These are phyloP conservation scores for Colletotrichum sp. DNA, from an alignment of 2,329 filamentous ascomycete species.

Conservation along the genomic window DNA sequence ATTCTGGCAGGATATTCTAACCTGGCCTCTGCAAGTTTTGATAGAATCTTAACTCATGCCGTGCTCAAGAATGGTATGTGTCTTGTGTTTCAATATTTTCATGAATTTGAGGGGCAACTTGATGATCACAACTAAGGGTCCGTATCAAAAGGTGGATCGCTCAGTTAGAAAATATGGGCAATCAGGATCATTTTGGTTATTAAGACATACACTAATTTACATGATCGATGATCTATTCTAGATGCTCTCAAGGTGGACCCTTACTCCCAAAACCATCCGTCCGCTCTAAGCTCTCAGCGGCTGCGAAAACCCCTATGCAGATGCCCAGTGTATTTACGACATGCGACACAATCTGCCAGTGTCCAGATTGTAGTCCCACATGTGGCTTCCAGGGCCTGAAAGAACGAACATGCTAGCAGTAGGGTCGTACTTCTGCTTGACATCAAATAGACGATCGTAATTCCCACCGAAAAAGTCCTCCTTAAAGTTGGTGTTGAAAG, in stretches of 20 bases:
- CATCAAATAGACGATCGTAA: constrained; percentile 28
- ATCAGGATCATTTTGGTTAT: background rate
- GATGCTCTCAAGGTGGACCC: background rate
- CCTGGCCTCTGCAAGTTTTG: constrained; percentile 37
- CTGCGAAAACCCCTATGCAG: rapidly evolving
- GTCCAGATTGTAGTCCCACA: constrained; percentile 11
- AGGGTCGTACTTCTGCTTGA: constrained; percentile 35
- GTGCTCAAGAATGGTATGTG: rapidly evolving
- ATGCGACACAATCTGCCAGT: background rate
- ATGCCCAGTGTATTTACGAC: background rate
- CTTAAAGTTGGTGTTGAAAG: constrained; percentile 30
- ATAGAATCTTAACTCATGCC: background rate
- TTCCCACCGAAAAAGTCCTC: constrained; percentile 31
- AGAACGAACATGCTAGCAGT: constrained; percentile 17
- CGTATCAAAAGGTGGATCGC: background rate
- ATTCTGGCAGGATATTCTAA: constrained; percentile 36
- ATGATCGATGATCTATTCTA: background rate
- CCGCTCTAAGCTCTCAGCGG: background rate
- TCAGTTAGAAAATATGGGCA: background rate
- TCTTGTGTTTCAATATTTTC: background rate
- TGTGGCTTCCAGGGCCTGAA: constrained; percentile 19
- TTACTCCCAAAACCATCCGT: background rate
- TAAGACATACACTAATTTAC: rapidly evolving
- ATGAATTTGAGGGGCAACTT: background rate
- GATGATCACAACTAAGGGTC: rapidly evolving